These are phyloP conservation scores for Isabelozyma heimii DNA, from an alignment of 805 yeast species.

Conservation along the genomic window DNA sequence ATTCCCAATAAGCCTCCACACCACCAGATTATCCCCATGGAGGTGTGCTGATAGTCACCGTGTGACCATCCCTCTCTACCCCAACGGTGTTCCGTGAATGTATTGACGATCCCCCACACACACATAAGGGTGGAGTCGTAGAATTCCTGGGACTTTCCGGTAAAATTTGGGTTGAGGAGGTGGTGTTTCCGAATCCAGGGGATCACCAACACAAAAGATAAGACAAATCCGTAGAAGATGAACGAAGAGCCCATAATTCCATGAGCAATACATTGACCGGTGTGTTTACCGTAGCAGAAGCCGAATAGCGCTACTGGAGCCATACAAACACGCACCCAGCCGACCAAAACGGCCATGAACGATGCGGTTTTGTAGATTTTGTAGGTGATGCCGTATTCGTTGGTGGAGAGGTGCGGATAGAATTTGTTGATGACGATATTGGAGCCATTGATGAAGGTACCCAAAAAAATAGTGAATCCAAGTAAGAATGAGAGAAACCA, in stretches of 20 bases:
- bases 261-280: conserved; percentile 96
- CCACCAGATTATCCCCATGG: conserved; percentile 98
- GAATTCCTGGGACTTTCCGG: conserved; percentile 65
- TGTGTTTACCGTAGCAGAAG: conserved; percentile 77
- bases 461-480: conserved; percentile 49
- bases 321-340: conserved; percentile 78
- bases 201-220: conserved; percentile 61
- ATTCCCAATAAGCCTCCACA: conserved; percentile 87
- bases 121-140: conserved; percentile 81
- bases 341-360: conserved; percentile 47
- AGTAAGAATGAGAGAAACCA: conserved; percentile 54
- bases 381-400: conserved; percentile 33
- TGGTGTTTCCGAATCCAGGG: conserved; percentile 68
- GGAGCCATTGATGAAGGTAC: conserved; percentile 54
- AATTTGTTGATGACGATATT: conserved; percentile 35
- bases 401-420: conserved; percentile 32
- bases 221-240: conserved; percentile 71
- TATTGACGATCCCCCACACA: conserved; percentile 88
- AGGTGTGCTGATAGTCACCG: conserved; percentile 93
- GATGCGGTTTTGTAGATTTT: conserved; percentile 44
- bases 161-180: conserved; percentile 9
- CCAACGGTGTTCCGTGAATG: conserved; percentile 97
- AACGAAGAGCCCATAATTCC: conserved; percentile 96
- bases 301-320: conserved; percentile 85
- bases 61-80: conserved; percentile 84